A percentile compares a stretch with the other conserved stretches of the same genome.
phyloP scores from a whole-genome alignment of 768 basidiomycete species.

The Roridomyces roridus region DNA sequence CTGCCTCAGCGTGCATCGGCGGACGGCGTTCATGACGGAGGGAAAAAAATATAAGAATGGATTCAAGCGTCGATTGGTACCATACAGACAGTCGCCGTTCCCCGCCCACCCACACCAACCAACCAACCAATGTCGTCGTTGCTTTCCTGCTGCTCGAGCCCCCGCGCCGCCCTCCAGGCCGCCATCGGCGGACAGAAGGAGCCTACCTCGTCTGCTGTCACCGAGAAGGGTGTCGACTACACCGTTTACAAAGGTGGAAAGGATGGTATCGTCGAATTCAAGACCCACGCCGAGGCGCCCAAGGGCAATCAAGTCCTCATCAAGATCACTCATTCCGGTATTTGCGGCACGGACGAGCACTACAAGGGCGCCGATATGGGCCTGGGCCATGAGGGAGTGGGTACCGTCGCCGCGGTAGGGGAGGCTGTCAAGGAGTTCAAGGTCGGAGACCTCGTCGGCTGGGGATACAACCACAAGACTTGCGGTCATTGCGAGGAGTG shows the following conservation, averaged over 20 bases:
- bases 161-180: no score
- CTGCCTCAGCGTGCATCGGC: no score
- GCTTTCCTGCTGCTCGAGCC: no score
- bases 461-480: constrained; percentile 1
- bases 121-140: no score
- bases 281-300: constrained; percentile 24
- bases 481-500: constrained; percentile 11
- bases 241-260: constrained; percentile 37
- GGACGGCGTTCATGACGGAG: no score
- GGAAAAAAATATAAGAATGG: no score
- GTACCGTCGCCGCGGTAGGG: constrained; percentile 26
- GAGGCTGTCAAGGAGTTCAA: constrained; percentile 32
- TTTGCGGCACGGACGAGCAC: constrained; percentile 42
- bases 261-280: constrained; percentile 10
- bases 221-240: no score
- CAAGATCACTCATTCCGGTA: constrained; percentile 37
- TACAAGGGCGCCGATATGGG: constrained; percentile 36
- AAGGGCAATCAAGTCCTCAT: constrained; percentile 35
- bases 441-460: neutral
- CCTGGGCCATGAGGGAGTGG: constrained; percentile 35
- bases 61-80: no score
- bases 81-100: no score
- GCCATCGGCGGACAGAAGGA: no score
- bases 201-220: no score
- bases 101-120: no score